A percentile compares a stretch with the other conserved stretches of the same genome.
Evolutionary conservation across 192 early-diverging fungal species (phyloP).

Genomic region (Backusella macrospora): DNA sequence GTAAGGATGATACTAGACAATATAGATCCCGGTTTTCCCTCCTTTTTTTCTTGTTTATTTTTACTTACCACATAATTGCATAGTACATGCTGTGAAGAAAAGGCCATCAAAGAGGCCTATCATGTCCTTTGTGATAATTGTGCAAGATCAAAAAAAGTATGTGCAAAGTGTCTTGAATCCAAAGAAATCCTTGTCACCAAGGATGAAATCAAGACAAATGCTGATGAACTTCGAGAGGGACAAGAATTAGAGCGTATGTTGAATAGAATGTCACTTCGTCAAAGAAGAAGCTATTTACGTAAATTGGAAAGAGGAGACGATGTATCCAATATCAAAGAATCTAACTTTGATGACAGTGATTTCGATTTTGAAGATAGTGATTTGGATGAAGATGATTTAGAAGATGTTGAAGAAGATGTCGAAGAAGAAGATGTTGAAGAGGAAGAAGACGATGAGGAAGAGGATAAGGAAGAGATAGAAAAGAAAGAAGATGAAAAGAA

Average conservation of each 20-base stretch:
- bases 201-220: conserved; percentile 61
- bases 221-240: conserved; percentile 67
- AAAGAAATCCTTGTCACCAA: conserved; percentile 61
- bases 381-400: conserved; percentile 36
- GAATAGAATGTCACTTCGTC: conserved; percentile 75
- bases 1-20: conserved; percentile 39
- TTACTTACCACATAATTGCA: not conserved
- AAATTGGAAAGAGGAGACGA: conserved; percentile 82
- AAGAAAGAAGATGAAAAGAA: not conserved
- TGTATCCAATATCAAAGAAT: conserved; percentile 49
- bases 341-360: conserved; percentile 49
- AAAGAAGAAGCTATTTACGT: conserved; percentile 79
- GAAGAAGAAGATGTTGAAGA: not conserved
- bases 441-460: not conserved
- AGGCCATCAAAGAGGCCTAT: conserved; percentile 90
- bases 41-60: not conserved
- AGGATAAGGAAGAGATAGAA: not conserved
- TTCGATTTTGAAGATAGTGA: conserved; percentile 51
- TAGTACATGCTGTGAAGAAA: conserved; percentile 69
- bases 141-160: conserved; percentile 77
- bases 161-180: conserved; percentile 87
- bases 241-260: conserved; percentile 76
- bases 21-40: not conserved
- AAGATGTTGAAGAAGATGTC: not conserved
- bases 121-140: conserved; percentile 92